Evolutionary conservation across 306 rosid species (phyloP), one percentile per base, ranked within the genome.

Genomic region (Parietaria judaica): DNA sequence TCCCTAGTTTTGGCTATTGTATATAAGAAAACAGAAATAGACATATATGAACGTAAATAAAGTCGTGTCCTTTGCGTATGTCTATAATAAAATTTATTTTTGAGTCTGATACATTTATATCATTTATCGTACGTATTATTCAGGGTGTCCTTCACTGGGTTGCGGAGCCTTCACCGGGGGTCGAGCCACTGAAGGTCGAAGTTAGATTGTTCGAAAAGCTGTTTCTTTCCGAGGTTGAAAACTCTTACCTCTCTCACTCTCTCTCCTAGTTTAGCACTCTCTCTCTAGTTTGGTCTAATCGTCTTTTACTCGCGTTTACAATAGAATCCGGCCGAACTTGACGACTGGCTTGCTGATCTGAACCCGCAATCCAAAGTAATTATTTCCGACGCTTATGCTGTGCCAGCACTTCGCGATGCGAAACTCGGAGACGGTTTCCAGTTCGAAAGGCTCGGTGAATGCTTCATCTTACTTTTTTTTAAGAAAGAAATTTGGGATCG

Each of bases 61-160:
- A 23, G 31, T 23, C 31, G 31, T 23, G 31, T 23, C 31, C 31
- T 23, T 23, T 23, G 31, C 31, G 31, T 2, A 23, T 23, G 31
- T 23, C 31, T 23, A 23, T 8, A 41, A 11, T 16, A 16, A 16
- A 51, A 31, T 48, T 39, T n/a, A 16, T 67, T 51, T 43, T 73
- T 64, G 36, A 59, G 14, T 8, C 23, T 52, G 57, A 23, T 49
- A 64, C 16, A 35, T 14, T 14, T 10, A 50, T 53, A 15, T 59
- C 6, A 23, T 68, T 83, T 12, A 44, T 48, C 16, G 9, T 41
- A 5, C 45, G 6, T 41, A 8, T 49, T 49, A 46, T 11, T 15
- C 76, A 88, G 99, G 99, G 97, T 31, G 99, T 94, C 64, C 89
- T 94, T 54, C 99, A 94, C 66, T 94, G 97, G 99, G 95, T 88